Conservation (phyloP, 2,329 filamentous ascomycete species). For the Cryphonectria naterciae region DNA sequence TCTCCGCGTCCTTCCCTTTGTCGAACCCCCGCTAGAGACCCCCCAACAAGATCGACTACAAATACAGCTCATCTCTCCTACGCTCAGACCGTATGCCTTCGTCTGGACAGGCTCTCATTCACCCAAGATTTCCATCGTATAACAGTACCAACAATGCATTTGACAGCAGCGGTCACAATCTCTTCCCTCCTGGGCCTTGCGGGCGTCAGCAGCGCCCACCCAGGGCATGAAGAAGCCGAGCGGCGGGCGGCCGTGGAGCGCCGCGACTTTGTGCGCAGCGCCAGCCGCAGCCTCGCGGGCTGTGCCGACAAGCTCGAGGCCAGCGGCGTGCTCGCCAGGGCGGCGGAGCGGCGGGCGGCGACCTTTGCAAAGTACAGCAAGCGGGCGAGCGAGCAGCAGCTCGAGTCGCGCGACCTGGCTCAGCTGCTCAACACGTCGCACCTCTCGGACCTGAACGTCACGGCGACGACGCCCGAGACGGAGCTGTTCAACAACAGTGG, state of each 20-base stretch:
- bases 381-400: neutral
- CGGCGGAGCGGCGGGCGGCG: constrained; percentile 10
- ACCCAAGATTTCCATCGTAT: no score
- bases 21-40: neutral
- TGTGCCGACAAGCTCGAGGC: constrained; percentile 17
- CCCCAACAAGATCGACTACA: neutral
- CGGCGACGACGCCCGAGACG: neutral
- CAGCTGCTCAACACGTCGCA: constrained; percentile 5
- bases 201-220: constrained; percentile 5
- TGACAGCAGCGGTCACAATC: neutral
- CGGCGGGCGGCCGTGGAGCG: neutral
- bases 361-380: constrained; percentile 1
- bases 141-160: neutral
- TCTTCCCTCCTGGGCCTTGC: constrained; percentile 7
- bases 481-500: constrained; percentile 13
- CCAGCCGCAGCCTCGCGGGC: constrained; percentile 3
- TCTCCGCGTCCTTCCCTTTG: neutral
- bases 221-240: constrained; percentile 11
- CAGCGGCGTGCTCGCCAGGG: constrained; percentile 5
- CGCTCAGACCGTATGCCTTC: no score
- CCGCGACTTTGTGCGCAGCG: neutral
- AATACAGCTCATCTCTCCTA: neutral
- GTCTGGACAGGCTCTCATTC: neutral
- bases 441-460: neutral
- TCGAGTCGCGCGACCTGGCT: neutral